A percentile compares a stretch with the other conserved stretches of the same genome.
Evolutionary conservation across 2,329 filamentous ascomycete species (phyloP).

Genomic region (Pleoardoris graminearum): DNA sequence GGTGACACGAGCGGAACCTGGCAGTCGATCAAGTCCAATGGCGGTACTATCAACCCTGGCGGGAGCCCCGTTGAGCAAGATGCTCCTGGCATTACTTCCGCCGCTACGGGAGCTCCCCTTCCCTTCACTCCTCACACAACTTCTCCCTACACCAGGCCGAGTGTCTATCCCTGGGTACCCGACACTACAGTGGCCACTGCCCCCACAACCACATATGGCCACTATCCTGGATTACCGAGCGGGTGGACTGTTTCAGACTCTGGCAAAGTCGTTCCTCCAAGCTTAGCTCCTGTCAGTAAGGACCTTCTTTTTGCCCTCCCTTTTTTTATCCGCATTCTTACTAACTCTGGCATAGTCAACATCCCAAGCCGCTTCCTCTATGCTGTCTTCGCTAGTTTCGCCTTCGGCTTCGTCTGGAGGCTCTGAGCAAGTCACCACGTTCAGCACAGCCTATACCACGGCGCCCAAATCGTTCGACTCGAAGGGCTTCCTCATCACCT

Average conservation of each 20-base stretch:
- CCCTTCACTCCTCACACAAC: conserved; percentile 68
- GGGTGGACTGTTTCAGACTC: conserved; percentile 80
- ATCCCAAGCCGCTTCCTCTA: conserved; percentile 58
- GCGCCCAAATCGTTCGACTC: conserved; percentile 51
- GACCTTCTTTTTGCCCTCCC: conserved; percentile 44
- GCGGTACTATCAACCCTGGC: conserved; percentile 70
- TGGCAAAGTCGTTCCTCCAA: conserved; percentile 77
- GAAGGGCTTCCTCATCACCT: conserved; percentile 51
- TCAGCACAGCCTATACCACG: conserved; percentile 52
- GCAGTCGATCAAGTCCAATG: conserved; percentile 80
- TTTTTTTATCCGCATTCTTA: conserved; percentile 4
- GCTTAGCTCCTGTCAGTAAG: conserved; percentile 70
- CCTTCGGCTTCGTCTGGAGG: conserved; percentile 34
- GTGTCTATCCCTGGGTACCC: conserved; percentile 65
- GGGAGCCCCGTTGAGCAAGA: conserved; percentile 58
- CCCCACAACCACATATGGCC: conserved; percentile 50
- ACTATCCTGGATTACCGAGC: conserved; percentile 66
- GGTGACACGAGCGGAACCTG: conserved; percentile 76
- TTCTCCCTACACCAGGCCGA: conserved; percentile 51
- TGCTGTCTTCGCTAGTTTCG: conserved; percentile 52
- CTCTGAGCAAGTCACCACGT: conserved; percentile 48
- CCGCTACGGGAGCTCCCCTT: conserved; percentile 65
- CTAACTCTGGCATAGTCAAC: conserved; percentile 48
- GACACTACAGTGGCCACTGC: conserved; percentile 56
- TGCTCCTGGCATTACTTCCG: conserved; percentile 66